Evolutionary conservation across 2,329 filamentous ascomycete species (phyloP), one percentile per base, ranked within the genome.

Genomic region (Sclerotinia sclerotiorum): DNA sequence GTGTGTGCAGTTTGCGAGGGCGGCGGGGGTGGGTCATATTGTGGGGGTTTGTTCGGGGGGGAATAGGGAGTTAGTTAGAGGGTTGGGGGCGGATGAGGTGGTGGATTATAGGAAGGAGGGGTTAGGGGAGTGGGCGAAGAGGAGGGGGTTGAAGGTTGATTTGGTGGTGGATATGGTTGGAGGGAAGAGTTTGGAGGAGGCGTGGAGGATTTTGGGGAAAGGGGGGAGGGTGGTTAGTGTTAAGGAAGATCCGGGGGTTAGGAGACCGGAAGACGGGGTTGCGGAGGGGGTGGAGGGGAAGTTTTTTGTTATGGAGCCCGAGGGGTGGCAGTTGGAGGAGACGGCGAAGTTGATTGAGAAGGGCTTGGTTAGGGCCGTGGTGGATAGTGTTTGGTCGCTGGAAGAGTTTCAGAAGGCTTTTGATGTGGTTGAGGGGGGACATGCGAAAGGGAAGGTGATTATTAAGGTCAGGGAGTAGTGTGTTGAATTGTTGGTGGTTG

Each of bases 341-440:
- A n/a, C n/a, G n/a, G n/a, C n/a, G n/a, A n/a, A n/a, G n/a, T n/a
- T n/a, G n/a, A n/a, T n/a, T n/a, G n/a, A n/a, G n/a, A 61, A 19
- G 19, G 48, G 48, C 0, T 51, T 55, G 46, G 39, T 67, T 7
- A 67, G 8, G 11, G 19, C 65, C 5, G 29, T 52, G 0, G 8
- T 67, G 3, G 65, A 67, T 62, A 67, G 56, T 42, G 56, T 63
- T 7, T 67, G 65, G 65, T 15, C 48, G 4, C 21, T 67, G 19
- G 7, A 42, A 5, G 65, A 67, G 8, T 67, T 54, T 19, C 39
- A 62, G 19, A 67, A 63, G 49, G 65, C 65, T 1, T 63, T 63
- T 63, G 48, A 46, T 7, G 27, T 62, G 17, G 56, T 67, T 5
- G 56, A 67, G 19, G 39, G 65, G 15, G 65, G 65, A 3, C 65